phyloP scores from a whole-genome alignment of 2,329 filamentous ascomycete genomes.

The Penicillium sclerotiorum region DNA sequence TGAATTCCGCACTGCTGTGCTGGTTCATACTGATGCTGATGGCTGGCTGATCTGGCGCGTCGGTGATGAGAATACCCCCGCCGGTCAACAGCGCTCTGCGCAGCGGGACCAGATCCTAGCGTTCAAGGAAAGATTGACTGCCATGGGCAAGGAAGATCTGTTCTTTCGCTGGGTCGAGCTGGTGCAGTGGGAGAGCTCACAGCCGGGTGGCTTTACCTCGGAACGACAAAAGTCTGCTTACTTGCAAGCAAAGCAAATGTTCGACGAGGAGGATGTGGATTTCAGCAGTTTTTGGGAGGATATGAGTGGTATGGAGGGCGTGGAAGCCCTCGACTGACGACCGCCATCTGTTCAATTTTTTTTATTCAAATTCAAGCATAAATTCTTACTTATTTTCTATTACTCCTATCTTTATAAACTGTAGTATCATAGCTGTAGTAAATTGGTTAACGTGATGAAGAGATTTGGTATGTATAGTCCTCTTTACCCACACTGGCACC shows the following conservation, averaged over 20 bases:
- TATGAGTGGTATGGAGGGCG: slow-evolving; percentile 61
- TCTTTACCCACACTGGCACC: too few relatives aligned
- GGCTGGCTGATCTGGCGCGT: slow-evolving; percentile 69
- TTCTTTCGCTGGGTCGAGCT: slow-evolving; percentile 94
- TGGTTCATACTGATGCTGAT: slow-evolving; percentile 68
- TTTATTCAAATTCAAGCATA: neutral
- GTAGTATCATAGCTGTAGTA: neutral
- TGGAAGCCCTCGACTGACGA: slow-evolving; percentile 33
- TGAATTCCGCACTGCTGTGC: slow-evolving; percentile 71
- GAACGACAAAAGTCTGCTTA: slow-evolving; percentile 74
- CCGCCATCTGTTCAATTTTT: neutral
- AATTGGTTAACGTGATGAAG: too few relatives aligned
- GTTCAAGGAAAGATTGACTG: slow-evolving; percentile 75
- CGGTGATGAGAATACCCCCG: slow-evolving; percentile 57
- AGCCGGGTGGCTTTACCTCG: slow-evolving; percentile 74
- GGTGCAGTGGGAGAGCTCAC: slow-evolving; percentile 81
- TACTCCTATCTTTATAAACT: neutral
- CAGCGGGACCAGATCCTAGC: slow-evolving; percentile 69
- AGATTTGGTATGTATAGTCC: too few relatives aligned
- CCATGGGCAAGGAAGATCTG: slow-evolving; percentile 80
- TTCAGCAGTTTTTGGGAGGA: slow-evolving; percentile 80
- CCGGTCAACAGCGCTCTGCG: slow-evolving; percentile 39
- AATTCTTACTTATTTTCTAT: neutral
- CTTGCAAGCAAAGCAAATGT: slow-evolving; percentile 73
- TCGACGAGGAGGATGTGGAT: slow-evolving; percentile 73